Base-by-base conservation (phyloP, 768 basidiomycete genomes). In the Galerina sulciceps region DNA sequence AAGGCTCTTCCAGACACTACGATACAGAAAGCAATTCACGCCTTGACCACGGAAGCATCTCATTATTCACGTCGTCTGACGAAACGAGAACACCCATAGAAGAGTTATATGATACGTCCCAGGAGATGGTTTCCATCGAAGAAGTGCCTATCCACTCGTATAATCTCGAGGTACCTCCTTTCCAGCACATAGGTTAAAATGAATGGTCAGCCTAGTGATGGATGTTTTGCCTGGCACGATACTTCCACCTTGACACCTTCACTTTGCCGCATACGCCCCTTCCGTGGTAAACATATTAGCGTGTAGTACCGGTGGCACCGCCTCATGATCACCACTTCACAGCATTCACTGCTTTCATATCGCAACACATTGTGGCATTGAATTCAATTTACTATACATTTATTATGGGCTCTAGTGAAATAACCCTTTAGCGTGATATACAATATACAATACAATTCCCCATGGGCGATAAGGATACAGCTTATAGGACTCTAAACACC, bases 401-500 rank as follows among this genome's bases (percentile, higher is more conserved):
- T 47, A 2, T 14, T 4, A 31, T 47, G 23, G 13, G 26, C 10
- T 47, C 35, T n/a, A 20, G 36, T 50, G 1, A n/a, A 34, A 14
- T 18, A 42, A 11, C 23, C 26, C 36, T 15, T 48, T 34, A 22
- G 46, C 18, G 38, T n/a, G n/a, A n/a, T n/a, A n/a, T n/a, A 37
- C 10, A 42, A 6, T 23, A 31, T 55, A 54, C 38, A n/a, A 57
- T 52, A 61, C 49, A 55, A 43, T 42, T 53, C 51, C 40, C 58
- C 31, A 59, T 35, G 55, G 51, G 41, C 35, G 52, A 63, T 63
- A 63, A 63, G 36, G 59, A 63, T 63, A 63, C n/a, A 13, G 36
- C 6, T 38, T 18, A 10, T 41, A 20, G 11, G 34, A 36, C 17
- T 31, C 22, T 22, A 53, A 50, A 50, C 34, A 46, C 15, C 35